These are phyloP conservation scores for Crucibulum laeve DNA, from an alignment of 768 basidiomycete genomes.

Conservation along the genomic window DNA sequence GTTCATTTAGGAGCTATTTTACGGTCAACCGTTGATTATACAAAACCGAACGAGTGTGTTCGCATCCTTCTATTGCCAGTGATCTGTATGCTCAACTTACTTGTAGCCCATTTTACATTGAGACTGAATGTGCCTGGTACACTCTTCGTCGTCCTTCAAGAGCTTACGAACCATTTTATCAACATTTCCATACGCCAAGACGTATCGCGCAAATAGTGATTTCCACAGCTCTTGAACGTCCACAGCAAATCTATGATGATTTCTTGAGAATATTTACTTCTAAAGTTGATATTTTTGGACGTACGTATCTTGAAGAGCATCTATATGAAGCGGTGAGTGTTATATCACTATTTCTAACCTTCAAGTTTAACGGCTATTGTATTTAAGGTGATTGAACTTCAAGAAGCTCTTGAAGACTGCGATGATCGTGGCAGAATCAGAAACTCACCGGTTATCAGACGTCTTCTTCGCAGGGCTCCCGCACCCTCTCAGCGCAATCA, in stretches of 20 bases:
- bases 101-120: slow-evolving; percentile 58
- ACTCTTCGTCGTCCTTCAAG: slow-evolving; percentile 44
- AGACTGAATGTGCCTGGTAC: slow-evolving; percentile 64
- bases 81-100: slow-evolving; percentile 4
- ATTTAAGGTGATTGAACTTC: slow-evolving; percentile 23
- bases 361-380: background rate
- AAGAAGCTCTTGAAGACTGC: slow-evolving; percentile 21
- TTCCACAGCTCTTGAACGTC: slow-evolving; percentile 25
- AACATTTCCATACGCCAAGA: slow-evolving; percentile 47
- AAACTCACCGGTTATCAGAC: slow-evolving; percentile 18
- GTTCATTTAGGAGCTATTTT: slow-evolving; percentile 45
- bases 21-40: slow-evolving; percentile 48
- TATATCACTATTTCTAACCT: background rate
- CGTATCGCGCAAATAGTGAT: slow-evolving; percentile 47
- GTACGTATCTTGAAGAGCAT: slow-evolving; percentile 26
- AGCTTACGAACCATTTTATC: slow-evolving; percentile 38
- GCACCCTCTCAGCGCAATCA: slow-evolving; percentile 2
- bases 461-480: slow-evolving; percentile 17
- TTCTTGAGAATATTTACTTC: slow-evolving; percentile 31
- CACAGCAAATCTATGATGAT: slow-evolving; percentile 19
- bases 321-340: slow-evolving; percentile 26
- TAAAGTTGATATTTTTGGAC: slow-evolving; percentile 30
- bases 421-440: slow-evolving; percentile 14
- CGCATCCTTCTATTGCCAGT: slow-evolving; percentile 2
- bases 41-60: slow-evolving; percentile 44